phyloP scores from a whole-genome alignment of 306 rosid species.

The Prunus armeniaca region DNA sequence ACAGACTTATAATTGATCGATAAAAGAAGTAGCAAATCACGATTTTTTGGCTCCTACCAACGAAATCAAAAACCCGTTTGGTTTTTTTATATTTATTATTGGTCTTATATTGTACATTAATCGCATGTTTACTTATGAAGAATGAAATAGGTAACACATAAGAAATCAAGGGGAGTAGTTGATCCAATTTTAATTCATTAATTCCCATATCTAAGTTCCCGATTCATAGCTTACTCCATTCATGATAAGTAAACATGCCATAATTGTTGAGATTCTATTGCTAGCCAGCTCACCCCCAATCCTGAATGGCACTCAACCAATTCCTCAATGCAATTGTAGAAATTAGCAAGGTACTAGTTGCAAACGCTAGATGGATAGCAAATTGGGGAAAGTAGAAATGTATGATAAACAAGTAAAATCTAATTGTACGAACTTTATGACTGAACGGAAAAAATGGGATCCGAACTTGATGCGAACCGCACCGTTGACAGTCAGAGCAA shows the following conservation, averaged over 20 bases:
- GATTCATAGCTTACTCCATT: too few species aligned
- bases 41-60: background rate
- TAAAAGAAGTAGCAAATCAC: background rate
- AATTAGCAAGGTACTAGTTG: background rate
- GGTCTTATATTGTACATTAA: too few species aligned
- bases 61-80: background rate
- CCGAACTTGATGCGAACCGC: constrained; percentile 49
- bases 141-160: too few species aligned
- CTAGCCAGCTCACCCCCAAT: background rate
- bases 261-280: background rate
- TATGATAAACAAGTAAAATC: background rate
- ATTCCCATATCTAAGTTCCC: too few species aligned
- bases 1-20: background rate
- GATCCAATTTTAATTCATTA: too few species aligned
- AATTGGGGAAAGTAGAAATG: background rate
- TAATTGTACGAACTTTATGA: background rate
- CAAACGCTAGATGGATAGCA: background rate
- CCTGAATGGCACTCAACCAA: background rate
- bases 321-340: background rate
- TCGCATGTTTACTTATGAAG: too few species aligned
- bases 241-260: too few species aligned
- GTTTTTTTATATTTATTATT: too few species aligned
- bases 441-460: background rate
- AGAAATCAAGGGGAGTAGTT: too few species aligned
- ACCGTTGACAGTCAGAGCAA: constrained; percentile 37